phyloP scores from a whole-genome alignment of 257 asterid genomes.

The Solanum appendiculatum region DNA sequence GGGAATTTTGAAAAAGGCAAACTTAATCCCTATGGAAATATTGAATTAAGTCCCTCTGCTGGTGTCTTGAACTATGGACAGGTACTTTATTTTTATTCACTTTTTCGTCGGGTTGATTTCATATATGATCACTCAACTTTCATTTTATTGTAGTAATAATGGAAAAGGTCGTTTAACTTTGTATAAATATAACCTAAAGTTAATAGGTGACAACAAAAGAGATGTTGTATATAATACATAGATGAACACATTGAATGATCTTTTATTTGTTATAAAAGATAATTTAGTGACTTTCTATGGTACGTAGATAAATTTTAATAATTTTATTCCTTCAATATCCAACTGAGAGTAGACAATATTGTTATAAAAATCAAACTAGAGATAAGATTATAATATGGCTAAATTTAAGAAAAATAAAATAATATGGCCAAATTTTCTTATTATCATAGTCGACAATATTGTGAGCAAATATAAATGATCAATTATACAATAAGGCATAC shows the following conservation, averaged over 20 bases:
- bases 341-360: background rate
- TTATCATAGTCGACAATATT: background rate
- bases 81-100: constrained; percentile 12
- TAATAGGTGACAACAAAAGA: background rate
- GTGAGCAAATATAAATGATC: background rate
- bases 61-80: constrained; percentile 81
- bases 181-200: background rate
- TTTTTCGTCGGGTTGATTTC: background rate
- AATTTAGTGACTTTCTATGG: background rate
- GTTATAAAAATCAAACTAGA: background rate
- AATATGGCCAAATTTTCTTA: background rate
- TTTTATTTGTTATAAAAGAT: background rate
- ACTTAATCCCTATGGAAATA: constrained; percentile 45
- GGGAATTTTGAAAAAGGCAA: constrained; percentile 43
- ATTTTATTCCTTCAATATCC: background rate
- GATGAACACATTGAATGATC: too few species aligned
- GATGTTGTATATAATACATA: background rate
- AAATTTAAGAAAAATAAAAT: too few species aligned
- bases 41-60: constrained; percentile 65
- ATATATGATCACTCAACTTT: background rate
- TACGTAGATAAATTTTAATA: background rate
- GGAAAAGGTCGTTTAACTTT: background rate
- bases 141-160: background rate
- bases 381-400: too few species aligned
- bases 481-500: background rate